Evolutionary conservation across 352 stramenopile species (phyloP).

Genomic region (Peronospora destructor): DNA sequence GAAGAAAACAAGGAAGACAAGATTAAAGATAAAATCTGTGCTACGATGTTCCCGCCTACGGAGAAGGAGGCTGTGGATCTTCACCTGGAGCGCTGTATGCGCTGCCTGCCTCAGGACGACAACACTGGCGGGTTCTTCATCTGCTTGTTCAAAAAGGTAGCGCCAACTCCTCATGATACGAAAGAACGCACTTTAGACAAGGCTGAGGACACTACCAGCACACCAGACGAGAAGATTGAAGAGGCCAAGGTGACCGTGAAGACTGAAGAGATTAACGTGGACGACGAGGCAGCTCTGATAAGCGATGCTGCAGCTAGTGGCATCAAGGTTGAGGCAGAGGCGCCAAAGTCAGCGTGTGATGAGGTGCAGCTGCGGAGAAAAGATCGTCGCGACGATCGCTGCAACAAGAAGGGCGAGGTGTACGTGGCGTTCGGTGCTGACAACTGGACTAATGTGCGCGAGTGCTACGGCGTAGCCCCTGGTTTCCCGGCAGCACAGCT

Average conservation of each 20-base stretch:
- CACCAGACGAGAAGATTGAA: conserved; percentile 2
- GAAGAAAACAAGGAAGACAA: conserved; percentile 46
- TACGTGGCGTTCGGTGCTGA: conserved; percentile 64
- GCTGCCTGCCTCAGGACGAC: conserved; percentile 92
- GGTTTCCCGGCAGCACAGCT: conserved; percentile 72
- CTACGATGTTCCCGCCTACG: conserved; percentile 88
- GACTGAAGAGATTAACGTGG: conserved; percentile 11
- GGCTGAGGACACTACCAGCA: conserved; percentile 4
- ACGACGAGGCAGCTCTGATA: conserved; percentile 7
- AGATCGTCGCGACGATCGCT: conserved; percentile 42
- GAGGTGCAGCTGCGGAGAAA: conserved; percentile 11
- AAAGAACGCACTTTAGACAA: conserved; percentile 10
- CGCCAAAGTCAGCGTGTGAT: conserved; percentile 11
- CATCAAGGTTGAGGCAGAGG: conserved; percentile 17
- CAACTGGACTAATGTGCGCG: conserved; percentile 55
- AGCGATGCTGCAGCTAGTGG: conserved; percentile 16
- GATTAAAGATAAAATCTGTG: conserved; percentile 73
- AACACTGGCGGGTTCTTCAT: conserved; percentile 99
- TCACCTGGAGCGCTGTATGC: conserved; percentile 92
- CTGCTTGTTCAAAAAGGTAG: conserved; percentile 91
- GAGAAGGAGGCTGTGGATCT: conserved; percentile 61
- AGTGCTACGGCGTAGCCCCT: conserved; percentile 68
- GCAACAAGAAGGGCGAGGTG: conserved; percentile 54
- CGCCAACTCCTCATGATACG: conserved; percentile 41
- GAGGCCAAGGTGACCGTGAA: conserved; percentile 10